A percentile compares a stretch with the other conserved stretches of the same genome.
Evolutionary conservation across 2,329 filamentous ascomycete species (phyloP).

Genomic region (Ceratocystis huliohia): DNA sequence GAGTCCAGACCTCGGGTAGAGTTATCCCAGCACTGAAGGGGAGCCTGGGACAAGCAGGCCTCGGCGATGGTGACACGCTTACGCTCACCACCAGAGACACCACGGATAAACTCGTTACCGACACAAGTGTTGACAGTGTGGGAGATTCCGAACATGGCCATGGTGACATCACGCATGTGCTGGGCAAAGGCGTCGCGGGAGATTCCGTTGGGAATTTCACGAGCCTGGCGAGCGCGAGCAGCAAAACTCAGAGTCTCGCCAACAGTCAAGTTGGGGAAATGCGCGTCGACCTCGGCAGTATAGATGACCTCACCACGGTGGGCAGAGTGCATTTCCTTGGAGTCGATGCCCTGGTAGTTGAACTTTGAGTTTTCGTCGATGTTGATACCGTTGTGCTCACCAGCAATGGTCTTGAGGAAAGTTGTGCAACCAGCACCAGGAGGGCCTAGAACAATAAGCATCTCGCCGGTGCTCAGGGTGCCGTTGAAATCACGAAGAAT

Average conservation of each 20-base stretch:
- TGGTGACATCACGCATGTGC: slow-evolving; percentile 57
- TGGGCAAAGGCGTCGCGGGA: slow-evolving; percentile 42
- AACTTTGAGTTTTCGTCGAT: slow-evolving; percentile 59
- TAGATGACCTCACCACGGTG: slow-evolving; percentile 82
- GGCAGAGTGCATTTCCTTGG: slow-evolving; percentile 61
- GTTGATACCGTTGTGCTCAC: slow-evolving; percentile 69
- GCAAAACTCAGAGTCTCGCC: slow-evolving; percentile 71
- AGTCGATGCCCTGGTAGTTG: slow-evolving; percentile 65
- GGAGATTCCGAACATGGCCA: slow-evolving; percentile 63
- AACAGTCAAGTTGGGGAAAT: slow-evolving; percentile 65
- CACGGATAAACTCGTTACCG: slow-evolving; percentile 62
- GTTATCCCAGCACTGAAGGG: slow-evolving; percentile 58
- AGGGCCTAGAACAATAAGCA: slow-evolving; percentile 62
- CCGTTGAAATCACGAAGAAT: slow-evolving; percentile 58
- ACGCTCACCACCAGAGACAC: slow-evolving; percentile 61
- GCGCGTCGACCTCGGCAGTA: slow-evolving; percentile 71
- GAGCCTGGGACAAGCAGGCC: slow-evolving; percentile 45
- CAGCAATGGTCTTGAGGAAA: slow-evolving; percentile 70
- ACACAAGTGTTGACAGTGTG: slow-evolving; percentile 62
- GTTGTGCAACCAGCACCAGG: slow-evolving; percentile 69
- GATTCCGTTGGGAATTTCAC: slow-evolving; percentile 46
- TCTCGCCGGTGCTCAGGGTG: slow-evolving; percentile 56
- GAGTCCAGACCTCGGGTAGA: slow-evolving; percentile 61
- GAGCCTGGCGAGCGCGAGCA: slow-evolving; percentile 54
- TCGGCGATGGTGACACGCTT: slow-evolving; percentile 54